Percentiles rank a stretch among this genome's conserved stretches.
Evolutionary conservation across 768 basidiomycete genomes (phyloP).

Genomic region (Pleurotus sapidus): DNA sequence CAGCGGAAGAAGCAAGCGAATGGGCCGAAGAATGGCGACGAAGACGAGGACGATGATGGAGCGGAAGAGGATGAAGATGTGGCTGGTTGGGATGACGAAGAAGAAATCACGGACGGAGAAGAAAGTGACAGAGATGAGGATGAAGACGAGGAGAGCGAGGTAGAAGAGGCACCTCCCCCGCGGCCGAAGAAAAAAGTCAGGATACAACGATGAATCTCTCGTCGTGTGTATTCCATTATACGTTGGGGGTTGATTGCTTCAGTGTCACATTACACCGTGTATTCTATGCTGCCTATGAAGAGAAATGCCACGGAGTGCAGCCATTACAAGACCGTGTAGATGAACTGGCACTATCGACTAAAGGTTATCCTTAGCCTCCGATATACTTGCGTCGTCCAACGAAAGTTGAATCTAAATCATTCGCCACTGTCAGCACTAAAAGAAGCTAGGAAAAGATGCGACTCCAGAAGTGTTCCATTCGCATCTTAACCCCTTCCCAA

Average conservation of each 20-base stretch:
- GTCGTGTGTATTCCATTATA: too few species aligned
- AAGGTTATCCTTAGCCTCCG: too few species aligned
- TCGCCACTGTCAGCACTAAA: constrained; percentile 2
- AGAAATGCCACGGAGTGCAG: too few species aligned
- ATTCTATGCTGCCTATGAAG: too few species aligned
- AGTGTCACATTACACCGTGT: too few species aligned
- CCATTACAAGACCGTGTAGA: too few species aligned
- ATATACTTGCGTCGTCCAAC: too few species aligned
- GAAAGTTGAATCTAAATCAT: neutral
- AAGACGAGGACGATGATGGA: constrained; percentile 35
- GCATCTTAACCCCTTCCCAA: constrained; percentile 92
- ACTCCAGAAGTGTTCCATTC: constrained; percentile 54
- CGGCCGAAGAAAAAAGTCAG: constrained; percentile 54
- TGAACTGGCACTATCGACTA: too few species aligned
- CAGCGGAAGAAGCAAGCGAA: constrained; percentile 65
- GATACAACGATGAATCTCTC: constrained; percentile 33
- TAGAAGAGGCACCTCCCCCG: constrained; percentile 12
- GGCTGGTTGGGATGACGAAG: constrained; percentile 28
- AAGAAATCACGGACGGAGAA: constrained; percentile 47
- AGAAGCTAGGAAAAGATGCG: neutral
- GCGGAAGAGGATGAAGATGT: constrained; percentile 42
- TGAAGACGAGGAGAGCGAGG: constrained; percentile 47
- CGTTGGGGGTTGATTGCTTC: too few species aligned
- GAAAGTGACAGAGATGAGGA: constrained; percentile 45
- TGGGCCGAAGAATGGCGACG: constrained; percentile 24